A percentile compares a stretch with the other conserved stretches of the same genome.
Evolutionary conservation across 164 flowering plant species (phyloP).

Genomic region (Sedum album): DNA sequence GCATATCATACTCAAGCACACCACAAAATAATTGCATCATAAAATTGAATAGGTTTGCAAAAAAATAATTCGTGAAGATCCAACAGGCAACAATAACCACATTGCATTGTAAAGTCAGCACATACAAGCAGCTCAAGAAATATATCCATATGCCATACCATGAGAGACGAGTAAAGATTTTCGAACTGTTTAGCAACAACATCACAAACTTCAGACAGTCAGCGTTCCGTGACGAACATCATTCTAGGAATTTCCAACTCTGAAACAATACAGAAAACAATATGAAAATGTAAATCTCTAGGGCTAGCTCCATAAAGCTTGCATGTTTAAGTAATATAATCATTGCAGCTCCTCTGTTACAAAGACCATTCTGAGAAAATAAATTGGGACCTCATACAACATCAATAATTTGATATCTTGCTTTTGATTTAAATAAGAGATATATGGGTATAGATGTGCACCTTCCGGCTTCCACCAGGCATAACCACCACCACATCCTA

Average conservation of each 20-base stretch:
- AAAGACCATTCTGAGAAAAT: too few relatives aligned
- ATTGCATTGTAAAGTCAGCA: neutral
- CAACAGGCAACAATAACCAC: neutral
- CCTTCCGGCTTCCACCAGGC: constrained; percentile 13
- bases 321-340: too few relatives aligned
- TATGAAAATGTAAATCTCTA: neutral
- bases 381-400: too few relatives aligned
- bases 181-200: constrained; percentile 65
- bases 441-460: too few relatives aligned
- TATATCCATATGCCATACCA: constrained; percentile 32
- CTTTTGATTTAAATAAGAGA: too few relatives aligned
- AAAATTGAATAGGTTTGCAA: too few relatives aligned
- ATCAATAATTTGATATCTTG: too few relatives aligned
- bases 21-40: too few relatives aligned
- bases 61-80: neutral
- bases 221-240: constrained; percentile 81
- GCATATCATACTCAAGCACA: too few relatives aligned
- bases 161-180: constrained; percentile 54
- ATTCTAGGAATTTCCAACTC: constrained; percentile 95
- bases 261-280: constrained; percentile 21
- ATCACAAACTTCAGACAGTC: constrained; percentile 65
- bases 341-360: too few relatives aligned
- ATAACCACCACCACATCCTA: constrained; percentile 59
- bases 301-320: too few relatives aligned
- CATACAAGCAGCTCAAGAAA: constrained; percentile 3